Base-by-base conservation (phyloP, 352 stramenopile genomes). In the Pythium folliculosum region DNA sequence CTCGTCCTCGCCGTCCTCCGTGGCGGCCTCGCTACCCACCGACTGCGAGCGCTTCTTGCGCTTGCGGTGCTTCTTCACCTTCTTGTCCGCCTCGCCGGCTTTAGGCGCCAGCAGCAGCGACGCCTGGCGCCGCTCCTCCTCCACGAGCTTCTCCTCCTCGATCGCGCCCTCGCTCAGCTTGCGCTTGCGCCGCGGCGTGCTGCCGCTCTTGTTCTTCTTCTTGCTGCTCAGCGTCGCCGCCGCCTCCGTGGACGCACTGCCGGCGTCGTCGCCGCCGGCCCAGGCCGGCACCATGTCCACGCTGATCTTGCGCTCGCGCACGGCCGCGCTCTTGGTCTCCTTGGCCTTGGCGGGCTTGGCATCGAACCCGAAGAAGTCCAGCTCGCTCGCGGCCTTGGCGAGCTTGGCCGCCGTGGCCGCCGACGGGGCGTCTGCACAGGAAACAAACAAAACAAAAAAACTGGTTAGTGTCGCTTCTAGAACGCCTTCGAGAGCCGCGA, bases 311-410 rank as follows among this genome's bases (percentile, higher is more conserved):
- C 83, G 81, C 50, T 71, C 68, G 35, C 81, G 81, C 62, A 38
- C 57, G 8, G 40, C 13, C 51, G 5, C 51, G 81, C 76, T n/a
- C 23, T 80, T 69, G 45, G 73, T 75, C 54, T 77, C 60, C 47
- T 72, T 78, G 21, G 3, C 45, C 12, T 59, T 63, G 35, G 57
- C 55, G 10, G 49, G 22, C 16, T 53, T 69, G 0, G 53, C 30
- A 65, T 94, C 73, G 67, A 89, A 94, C 60, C 85, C 85, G 64
- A 94, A 94, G 67, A 94, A 94, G 63, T 94, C 85, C 47, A 94
- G 65, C 50, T 89, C 83, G 38, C 86, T 82, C 16, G 69, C 69
- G 17, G 56, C 58, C 47, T 76, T 65, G 14, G 64, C 63, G 0
- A 57, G 67, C 61, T 77, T 77, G 32, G 57, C 44, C 63, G 63